A percentile compares a stretch with the other conserved stretches of the same genome.
These are phyloP conservation scores for Populus davidiana DNA, from an alignment of 345 rosid species.

Conservation along the genomic window DNA sequence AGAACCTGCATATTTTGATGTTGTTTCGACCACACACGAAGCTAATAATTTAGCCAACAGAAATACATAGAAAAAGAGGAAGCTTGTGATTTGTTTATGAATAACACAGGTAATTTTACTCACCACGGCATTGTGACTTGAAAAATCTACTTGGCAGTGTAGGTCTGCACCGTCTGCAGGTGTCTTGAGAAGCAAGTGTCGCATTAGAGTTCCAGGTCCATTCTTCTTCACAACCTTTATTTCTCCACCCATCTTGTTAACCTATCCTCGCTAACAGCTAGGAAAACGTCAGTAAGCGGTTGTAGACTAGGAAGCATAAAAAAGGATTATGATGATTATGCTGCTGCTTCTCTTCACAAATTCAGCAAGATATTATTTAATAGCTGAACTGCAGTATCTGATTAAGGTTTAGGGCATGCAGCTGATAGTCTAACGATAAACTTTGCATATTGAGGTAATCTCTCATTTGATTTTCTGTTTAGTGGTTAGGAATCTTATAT, in stretches of 20 bases:
- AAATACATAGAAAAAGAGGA: not conserved
- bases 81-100: not conserved
- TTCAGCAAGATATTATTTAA: not conserved
- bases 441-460: slow-evolving; percentile 1
- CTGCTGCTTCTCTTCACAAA: not conserved
- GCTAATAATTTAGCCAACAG: too few species aligned
- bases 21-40: too few species aligned
- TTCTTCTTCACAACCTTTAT: slow-evolving; percentile 83
- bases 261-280: slow-evolving; percentile 37
- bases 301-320: not conserved
- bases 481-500: not conserved
- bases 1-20: too few species aligned
- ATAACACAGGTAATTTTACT: slow-evolving; percentile 17
- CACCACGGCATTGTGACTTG: slow-evolving; percentile 56
- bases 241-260: slow-evolving; percentile 96
- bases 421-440: not conserved
- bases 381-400: not conserved
- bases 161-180: slow-evolving; percentile 53
- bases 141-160: slow-evolving; percentile 47
- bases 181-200: slow-evolving; percentile 52
- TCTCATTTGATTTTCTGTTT: not conserved
- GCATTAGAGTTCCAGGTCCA: slow-evolving; percentile 80
- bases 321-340: not conserved
- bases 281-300: not conserved
- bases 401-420: not conserved